Evolutionary conservation across 768 basidiomycete species (phyloP), one percentile per base, ranked within the genome.

Genomic region (Clitopilus passeckerianus): DNA sequence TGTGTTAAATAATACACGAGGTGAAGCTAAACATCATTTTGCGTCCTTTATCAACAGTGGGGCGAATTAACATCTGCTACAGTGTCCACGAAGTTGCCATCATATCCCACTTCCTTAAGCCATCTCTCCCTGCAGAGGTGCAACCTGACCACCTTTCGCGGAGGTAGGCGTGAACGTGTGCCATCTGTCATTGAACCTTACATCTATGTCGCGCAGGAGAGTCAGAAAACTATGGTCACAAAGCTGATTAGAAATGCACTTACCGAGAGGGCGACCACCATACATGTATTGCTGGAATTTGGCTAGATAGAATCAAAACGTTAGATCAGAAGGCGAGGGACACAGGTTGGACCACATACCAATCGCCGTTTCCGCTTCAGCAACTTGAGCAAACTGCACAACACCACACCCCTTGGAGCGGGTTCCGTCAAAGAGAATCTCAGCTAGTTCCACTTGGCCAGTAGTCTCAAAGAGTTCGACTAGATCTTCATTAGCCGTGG

Each of bases 381-480:
- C 70, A 23, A 91, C 84, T 66, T 91, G 89, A 24, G 86, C 82
- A 70, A 99, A 98, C 71, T 98, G 95, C 12, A 98, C 96, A 50
- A 99, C 91, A 67, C 96, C 97, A 60, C 90, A 88, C 14, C 96
- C 96, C 72, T 97, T 97, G 54, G 91, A 93, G 57, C 96, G 86
- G 0, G 90, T 87, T 15, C 92, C 91, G 66, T 98, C 95, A 66
- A 90, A 95, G 53, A 99, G 73, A 63, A 98, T 96, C 74, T 99
- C 96, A 1, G 96, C 96, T 34, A 93, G 77, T 68, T 95, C 91
- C 34, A 99, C 96, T 64, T 90, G 89, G 9, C 95, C 96, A 0
- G 95, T 97, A 34, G 96, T 99, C 77, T 98, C 95, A 67, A 99
- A 99, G 18, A 99, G 75, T 74, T 99, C 96, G 22, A 99, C 95